Conservation (phyloP, 495 filamentous ascomycete genomes). For the Clavariopsis aquatica region DNA sequence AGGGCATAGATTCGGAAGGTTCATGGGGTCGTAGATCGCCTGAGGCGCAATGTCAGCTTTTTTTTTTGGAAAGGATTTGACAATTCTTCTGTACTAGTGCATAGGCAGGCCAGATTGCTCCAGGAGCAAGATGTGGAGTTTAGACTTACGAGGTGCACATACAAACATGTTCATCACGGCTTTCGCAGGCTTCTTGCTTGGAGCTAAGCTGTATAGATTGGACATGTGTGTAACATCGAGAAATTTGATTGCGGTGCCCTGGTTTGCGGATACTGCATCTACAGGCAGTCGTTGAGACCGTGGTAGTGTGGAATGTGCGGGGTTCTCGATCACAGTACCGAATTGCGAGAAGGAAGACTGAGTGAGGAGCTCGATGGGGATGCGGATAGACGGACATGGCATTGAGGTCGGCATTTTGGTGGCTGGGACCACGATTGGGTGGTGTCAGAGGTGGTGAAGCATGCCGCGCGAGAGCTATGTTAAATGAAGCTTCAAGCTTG, state of each 20-base stretch:
- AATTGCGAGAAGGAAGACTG: constrained; percentile 71
- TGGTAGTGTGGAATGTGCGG: constrained; percentile 51
- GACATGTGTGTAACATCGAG: constrained; percentile 69
- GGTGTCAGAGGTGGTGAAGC: background rate
- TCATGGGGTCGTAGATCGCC: constrained; percentile 51
- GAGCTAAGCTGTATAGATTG: constrained; percentile 66
- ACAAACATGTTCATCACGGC: constrained; percentile 85
- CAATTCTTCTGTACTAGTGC: too few species aligned
- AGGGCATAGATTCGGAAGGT: constrained; percentile 35
- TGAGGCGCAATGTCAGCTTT: too few species aligned
- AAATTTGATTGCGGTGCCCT: constrained; percentile 85
- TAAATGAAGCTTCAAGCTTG: background rate
- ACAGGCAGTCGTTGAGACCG: constrained; percentile 33
- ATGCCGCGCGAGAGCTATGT: background rate
- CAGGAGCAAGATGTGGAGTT: too few species aligned
- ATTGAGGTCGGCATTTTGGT: constrained; percentile 37
- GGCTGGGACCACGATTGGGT: background rate
- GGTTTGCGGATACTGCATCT: constrained; percentile 65
- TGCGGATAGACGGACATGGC: constrained; percentile 34
- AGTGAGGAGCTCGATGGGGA: constrained; percentile 58
- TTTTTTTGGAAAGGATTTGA: too few species aligned
- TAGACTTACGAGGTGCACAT: too few species aligned
- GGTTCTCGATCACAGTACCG: constrained; percentile 79
- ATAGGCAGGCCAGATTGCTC: too few species aligned
- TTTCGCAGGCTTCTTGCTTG: constrained; percentile 60